phyloP scores from a whole-genome alignment of 2,329 filamentous ascomycete genomes.

The Ascochyta pisi region DNA sequence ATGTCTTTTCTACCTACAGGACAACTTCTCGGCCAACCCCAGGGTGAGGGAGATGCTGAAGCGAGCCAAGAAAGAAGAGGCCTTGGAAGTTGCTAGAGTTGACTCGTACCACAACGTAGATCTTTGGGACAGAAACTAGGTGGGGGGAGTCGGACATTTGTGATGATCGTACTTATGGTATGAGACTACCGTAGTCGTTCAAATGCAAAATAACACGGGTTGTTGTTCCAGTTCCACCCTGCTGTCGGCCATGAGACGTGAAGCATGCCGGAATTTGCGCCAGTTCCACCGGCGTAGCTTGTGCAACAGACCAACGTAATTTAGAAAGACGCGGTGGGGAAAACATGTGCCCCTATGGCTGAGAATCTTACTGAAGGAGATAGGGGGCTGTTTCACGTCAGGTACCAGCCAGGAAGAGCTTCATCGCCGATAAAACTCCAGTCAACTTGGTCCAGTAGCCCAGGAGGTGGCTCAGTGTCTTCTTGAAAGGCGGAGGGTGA shows the following conservation, averaged over 20 bases:
- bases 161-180: no score
- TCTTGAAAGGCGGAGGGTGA: neutral
- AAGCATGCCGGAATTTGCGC: neutral
- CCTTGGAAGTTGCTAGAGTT: constrained; percentile 23
- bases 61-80: constrained; percentile 39
- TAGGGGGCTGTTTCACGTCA: neutral
- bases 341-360: neutral
- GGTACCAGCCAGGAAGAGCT: neutral
- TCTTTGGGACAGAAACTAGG: constrained; percentile 1
- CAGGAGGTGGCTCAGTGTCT: neutral
- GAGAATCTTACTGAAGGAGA: neutral
- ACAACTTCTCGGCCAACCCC: constrained; percentile 46
- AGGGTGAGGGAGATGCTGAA: constrained; percentile 45
- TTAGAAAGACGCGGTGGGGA: neutral
- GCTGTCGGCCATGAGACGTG: neutral
- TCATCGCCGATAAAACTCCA: neutral
- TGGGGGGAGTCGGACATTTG: neutral
- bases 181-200: neutral
- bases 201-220: neutral
- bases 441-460: neutral
- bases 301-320: neutral
- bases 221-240: constrained; percentile 1
- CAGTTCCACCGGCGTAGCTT: neutral
- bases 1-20: constrained; percentile 23
- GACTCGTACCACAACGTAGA: neutral